These are phyloP conservation scores for Cytospora mali DNA, from an alignment of 2,329 filamentous ascomycete species.

Conservation along the genomic window DNA sequence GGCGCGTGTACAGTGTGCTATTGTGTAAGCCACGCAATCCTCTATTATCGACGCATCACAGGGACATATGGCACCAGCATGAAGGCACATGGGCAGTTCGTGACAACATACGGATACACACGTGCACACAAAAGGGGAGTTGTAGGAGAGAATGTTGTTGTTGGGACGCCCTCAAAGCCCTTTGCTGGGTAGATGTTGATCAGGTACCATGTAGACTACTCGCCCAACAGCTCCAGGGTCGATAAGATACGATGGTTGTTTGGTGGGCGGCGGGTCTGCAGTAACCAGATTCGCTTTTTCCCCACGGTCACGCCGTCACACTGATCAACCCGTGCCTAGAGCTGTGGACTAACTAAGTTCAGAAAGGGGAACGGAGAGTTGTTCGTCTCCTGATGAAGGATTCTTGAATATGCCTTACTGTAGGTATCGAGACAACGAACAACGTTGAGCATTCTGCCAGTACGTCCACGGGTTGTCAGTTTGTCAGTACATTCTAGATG, in stretches of 20 bases:
- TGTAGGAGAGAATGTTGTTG: slow-evolving; percentile 24
- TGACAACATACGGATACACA: background rate
- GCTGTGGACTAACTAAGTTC: slow-evolving; percentile 1
- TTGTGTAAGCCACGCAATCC: background rate
- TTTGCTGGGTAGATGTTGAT: background rate
- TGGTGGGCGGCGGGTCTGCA: slow-evolving; percentile 10
- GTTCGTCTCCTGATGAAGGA: slow-evolving; percentile 2
- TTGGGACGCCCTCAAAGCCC: slow-evolving; percentile 12
- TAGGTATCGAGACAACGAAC: too few species aligned
- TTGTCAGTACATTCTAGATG: background rate
- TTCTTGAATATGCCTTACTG: too few species aligned
- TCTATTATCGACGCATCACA: background rate
- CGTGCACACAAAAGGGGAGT: background rate
- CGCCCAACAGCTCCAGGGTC: slow-evolving; percentile 19
- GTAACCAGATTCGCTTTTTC: background rate
- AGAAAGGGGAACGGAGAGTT: background rate
- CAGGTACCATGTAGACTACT: too few species aligned
- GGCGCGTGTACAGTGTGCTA: too few species aligned
- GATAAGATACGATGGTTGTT: background rate
- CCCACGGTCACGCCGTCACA: slow-evolving; percentile 14
- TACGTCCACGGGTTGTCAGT: too few species aligned
- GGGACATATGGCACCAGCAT: background rate
- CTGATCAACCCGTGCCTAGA: slow-evolving; percentile 17
- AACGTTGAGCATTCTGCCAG: too few species aligned
- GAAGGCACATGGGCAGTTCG: slow-evolving; percentile 10